Conservation (phyloP, 768 basidiomycete species). For the Erythrobasidium yunnanense region DNA sequence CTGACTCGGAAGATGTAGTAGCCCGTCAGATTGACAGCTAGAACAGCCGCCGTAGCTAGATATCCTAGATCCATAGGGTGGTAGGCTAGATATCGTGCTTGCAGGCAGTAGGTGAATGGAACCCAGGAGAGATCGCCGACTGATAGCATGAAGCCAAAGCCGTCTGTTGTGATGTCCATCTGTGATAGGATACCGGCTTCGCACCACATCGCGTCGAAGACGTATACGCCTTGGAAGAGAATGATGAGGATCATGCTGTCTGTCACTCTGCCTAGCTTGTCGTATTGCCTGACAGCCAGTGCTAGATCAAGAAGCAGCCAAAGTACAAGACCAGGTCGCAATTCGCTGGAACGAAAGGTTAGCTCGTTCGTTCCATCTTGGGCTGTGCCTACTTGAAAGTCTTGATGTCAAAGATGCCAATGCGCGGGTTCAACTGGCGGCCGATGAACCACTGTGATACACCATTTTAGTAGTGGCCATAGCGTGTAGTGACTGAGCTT, state of each 20-base stretch:
- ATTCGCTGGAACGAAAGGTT: conserved; percentile 45
- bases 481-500: conserved; percentile 39
- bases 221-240: conserved; percentile 75
- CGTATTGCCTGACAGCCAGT: conserved; percentile 81
- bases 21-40: conserved; percentile 58
- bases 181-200: conserved; percentile 84
- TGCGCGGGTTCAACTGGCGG: conserved; percentile 81
- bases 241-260: conserved; percentile 87
- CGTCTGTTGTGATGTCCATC: conserved; percentile 96
- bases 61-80: conserved; percentile 66
- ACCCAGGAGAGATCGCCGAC: conserved; percentile 89
- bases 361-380: conserved; percentile 41
- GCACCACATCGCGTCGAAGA: conserved; percentile 74
- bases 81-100: conserved; percentile 91
- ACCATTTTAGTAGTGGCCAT: not conserved
- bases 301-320: conserved; percentile 85
- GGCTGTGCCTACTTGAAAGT: conserved; percentile 44
- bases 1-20: conserved; percentile 82
- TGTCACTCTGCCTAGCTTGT: conserved; percentile 49
- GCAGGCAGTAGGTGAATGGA: conserved; percentile 84
- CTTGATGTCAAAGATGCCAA: conserved; percentile 66
- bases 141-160: conserved; percentile 96
- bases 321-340: conserved; percentile 78
- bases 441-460: conserved; percentile 70
- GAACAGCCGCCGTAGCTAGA: conserved; percentile 50